Evolutionary conservation across 202 grass and related monocot genomes (phyloP), one percentile per base, ranked within the genome.

Genomic region (Zizania palustris): DNA sequence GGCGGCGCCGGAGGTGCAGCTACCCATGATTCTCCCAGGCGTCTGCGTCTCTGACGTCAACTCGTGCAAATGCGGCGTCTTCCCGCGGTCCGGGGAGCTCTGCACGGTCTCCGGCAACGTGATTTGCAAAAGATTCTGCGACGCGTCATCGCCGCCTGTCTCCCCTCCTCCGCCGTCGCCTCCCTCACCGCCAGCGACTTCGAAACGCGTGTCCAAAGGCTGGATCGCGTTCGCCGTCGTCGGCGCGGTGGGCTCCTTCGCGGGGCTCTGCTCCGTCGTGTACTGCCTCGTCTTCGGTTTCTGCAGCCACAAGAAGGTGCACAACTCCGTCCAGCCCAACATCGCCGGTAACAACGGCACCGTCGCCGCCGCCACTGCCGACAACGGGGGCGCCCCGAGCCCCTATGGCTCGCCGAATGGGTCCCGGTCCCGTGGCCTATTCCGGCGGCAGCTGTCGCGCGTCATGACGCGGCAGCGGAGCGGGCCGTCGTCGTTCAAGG

Each of bases 401-500:
- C 81, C 85, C 0, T 90, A 83, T 58, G 76, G 73, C 0, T 88
- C 78, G 6, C 84, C 84, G 19, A 75, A 82, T 39, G 90, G 84
- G 11, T 93, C 93, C 9, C 70, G 80, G 0, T 81, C 91, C 13
- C 91, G 85, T 0, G 50, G 48, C 7, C 63, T 86, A 1, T 89
- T 98, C 67, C 81, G 85, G 37, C 91, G 96, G 44, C 96, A 98
- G 71, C 60, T 87, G 6, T 98, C 96, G 12, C 89, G 87, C 34
- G 77, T 84, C 63, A 88, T 98, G 85, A 84, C 66, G 53, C 91
- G 91, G 87, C 87, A 92, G 83, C 86, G 96, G 33, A 98, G 91
- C 63, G 91, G 91, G 9, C 91, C 96, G 7, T 95, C 96, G 34
- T 90, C 89, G 33, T 92, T 95, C 67, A 98, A 95, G 80, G 91